These are phyloP conservation scores for Malus hybrid DNA, from an alignment of 331 rosid genomes.

Conservation along the genomic window DNA sequence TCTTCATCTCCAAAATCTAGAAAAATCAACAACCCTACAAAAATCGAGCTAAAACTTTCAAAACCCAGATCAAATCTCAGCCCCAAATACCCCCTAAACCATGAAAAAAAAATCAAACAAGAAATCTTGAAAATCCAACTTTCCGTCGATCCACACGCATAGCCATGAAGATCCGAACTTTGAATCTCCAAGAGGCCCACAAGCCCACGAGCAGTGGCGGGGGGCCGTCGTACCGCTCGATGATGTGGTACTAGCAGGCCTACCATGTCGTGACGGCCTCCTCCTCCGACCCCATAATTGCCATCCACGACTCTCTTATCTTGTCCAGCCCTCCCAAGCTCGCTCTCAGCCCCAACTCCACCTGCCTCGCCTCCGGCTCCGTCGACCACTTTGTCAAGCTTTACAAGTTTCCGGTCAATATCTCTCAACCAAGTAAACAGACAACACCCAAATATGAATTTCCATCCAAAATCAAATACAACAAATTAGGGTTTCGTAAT, in stretches of 20 bases:
- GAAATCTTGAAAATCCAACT: too few species aligned
- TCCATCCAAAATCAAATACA: too few species aligned
- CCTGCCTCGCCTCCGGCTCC: too few species aligned
- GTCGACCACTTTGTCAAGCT: too few species aligned
- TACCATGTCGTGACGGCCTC: slow-evolving; percentile 65
- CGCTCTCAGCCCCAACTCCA: not conserved
- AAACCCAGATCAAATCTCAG: slow-evolving; percentile 25
- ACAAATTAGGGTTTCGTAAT: too few species aligned
- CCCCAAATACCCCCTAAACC: slow-evolving; percentile 10
- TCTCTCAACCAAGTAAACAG: too few species aligned
- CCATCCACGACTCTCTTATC: slow-evolving; percentile 67
- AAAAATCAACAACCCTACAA: slow-evolving; percentile 1
- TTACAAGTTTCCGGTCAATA: too few species aligned
- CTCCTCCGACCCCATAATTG: slow-evolving; percentile 53
- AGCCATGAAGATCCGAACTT: slow-evolving; percentile 66
- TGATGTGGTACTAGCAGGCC: slow-evolving; percentile 78
- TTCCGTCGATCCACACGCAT: not conserved
- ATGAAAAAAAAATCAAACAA: not conserved
- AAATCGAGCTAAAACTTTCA: slow-evolving; percentile 9
- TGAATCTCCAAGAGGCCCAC: slow-evolving; percentile 85
- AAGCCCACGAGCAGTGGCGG: slow-evolving; percentile 39
- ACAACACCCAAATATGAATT: too few species aligned
- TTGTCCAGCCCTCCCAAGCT: slow-evolving; percentile 51
- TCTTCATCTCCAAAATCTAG: slow-evolving; percentile 39
- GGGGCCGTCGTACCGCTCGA: slow-evolving; percentile 67